Base-by-base conservation (phyloP, 1,284 basidiomycete species). In the Apiotrichum laibachii region DNA sequence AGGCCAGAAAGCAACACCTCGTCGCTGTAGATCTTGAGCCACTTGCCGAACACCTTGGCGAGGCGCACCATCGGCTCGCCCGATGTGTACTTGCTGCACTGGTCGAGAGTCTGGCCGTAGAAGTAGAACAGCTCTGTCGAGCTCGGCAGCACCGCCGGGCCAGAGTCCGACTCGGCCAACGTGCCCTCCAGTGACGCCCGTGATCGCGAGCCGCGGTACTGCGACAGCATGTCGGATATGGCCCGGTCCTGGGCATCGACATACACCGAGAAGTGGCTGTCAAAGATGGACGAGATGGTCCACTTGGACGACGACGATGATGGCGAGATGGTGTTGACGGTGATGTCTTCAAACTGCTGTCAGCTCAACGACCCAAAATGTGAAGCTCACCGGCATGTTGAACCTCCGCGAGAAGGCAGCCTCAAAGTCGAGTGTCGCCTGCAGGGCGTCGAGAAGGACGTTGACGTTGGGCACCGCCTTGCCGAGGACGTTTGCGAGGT, bases 61-160 rank as follows among this genome's bases (percentile, higher is more conserved):
- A 97, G 77, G 66, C 92, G 89, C 72, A 86, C 88, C 65, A 95
- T 79, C 4, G 90, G 85, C 65, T 88, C 86, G 0, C 88, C 88
- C 3, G 85, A 88, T n/a, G 89, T 77, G 47, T 76, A 77, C 63
- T 88, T 90, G 1, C 90, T 88, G 72, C 94, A 98, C 72, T 93
- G 90, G 59, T 99, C 96, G 48, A 99, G 79, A 46, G 88, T 93
- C 72, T 97, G 92, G 0, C 88, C 90, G 73, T 99, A 99, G 76
- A 96, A 92, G 76, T 95, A 95, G 80, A 99, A 99, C 40, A 99
- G 80, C 71, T 99, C 94, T 0, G 94, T 98, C 1, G 92, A 96
- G 0, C 91, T 94, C 0, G 92, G 90, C 3, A 98, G 82, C 0
- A 99, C 90, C 1, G 85, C 82, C 4, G 85, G 82, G 0, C 84